Evolutionary conservation across 106 monocot genomes (phyloP).

Genomic region (Gastrodia elata): DNA sequence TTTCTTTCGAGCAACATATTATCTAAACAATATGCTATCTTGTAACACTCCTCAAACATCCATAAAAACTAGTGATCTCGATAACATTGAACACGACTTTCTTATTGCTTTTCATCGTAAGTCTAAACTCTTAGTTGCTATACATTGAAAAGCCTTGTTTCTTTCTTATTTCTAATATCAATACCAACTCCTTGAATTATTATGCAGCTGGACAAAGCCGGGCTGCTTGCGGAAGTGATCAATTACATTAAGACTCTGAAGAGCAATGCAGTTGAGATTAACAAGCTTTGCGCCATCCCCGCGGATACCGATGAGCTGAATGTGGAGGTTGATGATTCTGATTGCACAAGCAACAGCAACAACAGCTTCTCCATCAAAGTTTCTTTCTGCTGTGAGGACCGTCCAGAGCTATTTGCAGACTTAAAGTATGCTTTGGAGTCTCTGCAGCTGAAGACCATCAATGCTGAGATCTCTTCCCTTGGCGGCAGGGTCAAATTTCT

Average conservation of each 20-base stretch:
- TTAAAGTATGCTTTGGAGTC: slow-evolving; percentile 39
- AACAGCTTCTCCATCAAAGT: slow-evolving; percentile 32
- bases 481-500: slow-evolving; percentile 61
- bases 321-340: slow-evolving; percentile 25
- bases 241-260: slow-evolving; percentile 54
- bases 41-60: too few species aligned
- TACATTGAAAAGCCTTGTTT: background rate
- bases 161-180: too few species aligned
- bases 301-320: slow-evolving; percentile 61
- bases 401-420: slow-evolving; percentile 59
- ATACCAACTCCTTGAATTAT: background rate
- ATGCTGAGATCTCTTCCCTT: slow-evolving; percentile 63
- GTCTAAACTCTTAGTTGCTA: background rate
- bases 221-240: slow-evolving; percentile 69
- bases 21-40: too few species aligned
- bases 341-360: slow-evolving; percentile 10
- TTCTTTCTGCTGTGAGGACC: slow-evolving; percentile 69
- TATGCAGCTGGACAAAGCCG: slow-evolving; percentile 79
- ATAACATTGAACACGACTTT: too few species aligned
- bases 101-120: background rate
- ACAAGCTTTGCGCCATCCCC: slow-evolving; percentile 33
- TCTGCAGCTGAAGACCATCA: slow-evolving; percentile 32
- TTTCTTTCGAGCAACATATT: too few species aligned
- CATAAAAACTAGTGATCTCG: too few species aligned
- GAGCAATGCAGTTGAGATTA: slow-evolving; percentile 30